These are phyloP conservation scores for Trichosporon sp. DNA, from an alignment of 1,284 basidiomycete genomes.

Conservation along the genomic window DNA sequence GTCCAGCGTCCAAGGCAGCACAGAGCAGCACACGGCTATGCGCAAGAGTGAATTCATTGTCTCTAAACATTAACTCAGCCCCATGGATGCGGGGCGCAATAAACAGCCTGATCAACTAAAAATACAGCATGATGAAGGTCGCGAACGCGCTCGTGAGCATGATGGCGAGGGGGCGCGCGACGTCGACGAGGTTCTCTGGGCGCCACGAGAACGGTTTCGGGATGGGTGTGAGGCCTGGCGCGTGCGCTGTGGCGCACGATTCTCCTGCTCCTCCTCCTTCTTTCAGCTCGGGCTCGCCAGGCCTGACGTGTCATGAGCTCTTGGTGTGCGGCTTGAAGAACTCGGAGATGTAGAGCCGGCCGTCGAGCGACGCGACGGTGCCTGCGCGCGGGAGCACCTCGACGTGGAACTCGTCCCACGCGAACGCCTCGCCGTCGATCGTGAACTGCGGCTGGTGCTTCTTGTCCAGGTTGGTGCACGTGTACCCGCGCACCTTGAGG, in stretches of 20 bases:
- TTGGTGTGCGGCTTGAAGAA: conserved; percentile 23
- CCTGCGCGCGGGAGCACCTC: conserved; percentile 71
- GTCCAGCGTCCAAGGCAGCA: too few relatives aligned
- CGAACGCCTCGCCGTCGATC: conserved; percentile 75
- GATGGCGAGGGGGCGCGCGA: not conserved
- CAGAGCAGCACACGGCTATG: too few relatives aligned
- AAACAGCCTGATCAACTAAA: not conserved
- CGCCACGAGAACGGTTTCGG: not conserved
- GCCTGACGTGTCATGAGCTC: not conserved
- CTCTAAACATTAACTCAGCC: not conserved
- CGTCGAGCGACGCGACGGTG: conserved; percentile 65
- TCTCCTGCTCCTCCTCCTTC: not conserved
- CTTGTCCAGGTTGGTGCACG: conserved; percentile 62
- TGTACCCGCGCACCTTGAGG: conserved; percentile 65
- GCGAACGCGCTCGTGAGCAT: conserved; percentile 4
- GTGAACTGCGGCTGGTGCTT: conserved; percentile 54
- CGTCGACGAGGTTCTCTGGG: not conserved
- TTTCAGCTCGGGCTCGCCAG: not conserved
- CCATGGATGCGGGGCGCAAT: too few relatives aligned
- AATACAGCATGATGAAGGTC: conserved; percentile 1
- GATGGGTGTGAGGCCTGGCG: not conserved
- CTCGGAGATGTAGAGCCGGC: conserved; percentile 53
- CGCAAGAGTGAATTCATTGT: not conserved
- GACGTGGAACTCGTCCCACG: conserved; percentile 75
- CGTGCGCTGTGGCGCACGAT: not conserved